Conservation (phyloP, 495 filamentous ascomycete species). For the Xeromyces bisporus region DNA sequence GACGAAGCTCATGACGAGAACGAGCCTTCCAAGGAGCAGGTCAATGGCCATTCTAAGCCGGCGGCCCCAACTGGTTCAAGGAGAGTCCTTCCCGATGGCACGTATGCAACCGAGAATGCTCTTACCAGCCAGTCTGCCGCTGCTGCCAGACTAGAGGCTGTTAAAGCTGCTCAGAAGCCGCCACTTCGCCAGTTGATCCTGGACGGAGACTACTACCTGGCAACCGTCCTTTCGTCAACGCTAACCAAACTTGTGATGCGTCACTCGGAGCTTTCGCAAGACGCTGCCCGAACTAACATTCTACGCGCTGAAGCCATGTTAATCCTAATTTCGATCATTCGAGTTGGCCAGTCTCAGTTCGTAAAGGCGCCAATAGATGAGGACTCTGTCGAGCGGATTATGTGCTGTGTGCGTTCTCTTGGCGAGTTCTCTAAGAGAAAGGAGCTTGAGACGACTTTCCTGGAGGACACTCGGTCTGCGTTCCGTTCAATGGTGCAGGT, state of each 20-base stretch:
- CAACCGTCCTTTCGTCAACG: constrained; percentile 82
- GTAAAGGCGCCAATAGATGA: constrained; percentile 96
- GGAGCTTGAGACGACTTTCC: constrained; percentile 78
- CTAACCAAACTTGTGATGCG: constrained; percentile 98
- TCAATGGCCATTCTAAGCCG: constrained; percentile 65
- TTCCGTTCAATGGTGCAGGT: constrained; percentile 97
- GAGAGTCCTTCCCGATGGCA: constrained; percentile 89
- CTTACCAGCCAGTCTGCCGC: constrained; percentile 82
- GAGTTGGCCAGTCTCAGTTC: constrained; percentile 93
- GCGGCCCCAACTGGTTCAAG: constrained; percentile 66
- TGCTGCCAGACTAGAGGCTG: constrained; percentile 83
- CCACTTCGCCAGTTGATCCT: constrained; percentile 89
- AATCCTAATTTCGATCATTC: constrained; percentile 97
- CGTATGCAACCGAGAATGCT: constrained; percentile 92
- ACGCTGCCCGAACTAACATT: constrained; percentile 77
- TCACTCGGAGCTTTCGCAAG: constrained; percentile 83
- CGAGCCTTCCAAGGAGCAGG: constrained; percentile 47
- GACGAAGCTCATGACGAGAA: constrained; percentile 61
- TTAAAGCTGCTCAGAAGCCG: constrained; percentile 93
- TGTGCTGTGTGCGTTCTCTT: constrained; percentile 86
- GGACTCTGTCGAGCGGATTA: constrained; percentile 91
- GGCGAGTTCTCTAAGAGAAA: constrained; percentile 82
- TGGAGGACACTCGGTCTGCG: constrained; percentile 90
- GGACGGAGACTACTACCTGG: constrained; percentile 95
- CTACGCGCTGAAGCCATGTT: constrained; percentile 95